These are phyloP conservation scores for Leccinum broughii DNA, from an alignment of 768 basidiomycete species.

Conservation along the genomic window DNA sequence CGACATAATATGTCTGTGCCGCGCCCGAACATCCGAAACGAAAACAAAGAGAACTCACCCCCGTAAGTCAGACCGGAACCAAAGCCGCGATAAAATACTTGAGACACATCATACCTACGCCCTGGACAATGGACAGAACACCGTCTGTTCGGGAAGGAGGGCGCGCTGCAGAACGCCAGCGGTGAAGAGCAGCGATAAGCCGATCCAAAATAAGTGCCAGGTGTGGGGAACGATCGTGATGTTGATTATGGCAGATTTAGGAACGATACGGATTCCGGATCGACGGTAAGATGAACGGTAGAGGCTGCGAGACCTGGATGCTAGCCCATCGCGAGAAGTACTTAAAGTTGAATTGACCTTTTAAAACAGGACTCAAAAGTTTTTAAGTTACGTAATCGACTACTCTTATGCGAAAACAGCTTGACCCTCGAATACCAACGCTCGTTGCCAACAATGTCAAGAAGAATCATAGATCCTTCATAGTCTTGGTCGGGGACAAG, in stretches of 20 bases:
- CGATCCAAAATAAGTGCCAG: too few species aligned
- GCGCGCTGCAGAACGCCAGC: too few species aligned
- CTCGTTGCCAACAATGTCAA: constrained; percentile 94
- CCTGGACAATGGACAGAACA: constrained; percentile 59
- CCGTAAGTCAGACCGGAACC: not conserved
- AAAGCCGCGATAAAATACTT: constrained; percentile 26
- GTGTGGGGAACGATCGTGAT: too few species aligned
- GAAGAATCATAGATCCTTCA: constrained; percentile 90
- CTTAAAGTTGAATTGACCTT: not conserved
- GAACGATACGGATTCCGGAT: too few species aligned
- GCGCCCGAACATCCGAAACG: not conserved
- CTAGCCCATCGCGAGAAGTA: too few species aligned
- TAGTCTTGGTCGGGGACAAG: constrained; percentile 94
- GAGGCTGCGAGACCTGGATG: too few species aligned
- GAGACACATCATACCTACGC: constrained; percentile 90
- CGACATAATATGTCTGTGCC: not conserved
- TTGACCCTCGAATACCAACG: constrained; percentile 90
- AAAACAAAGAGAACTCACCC: not conserved
- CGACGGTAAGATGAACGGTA: too few species aligned
- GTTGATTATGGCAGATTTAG: too few species aligned
- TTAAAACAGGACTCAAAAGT: not conserved
- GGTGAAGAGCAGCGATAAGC: too few species aligned
- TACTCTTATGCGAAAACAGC: constrained; percentile 73
- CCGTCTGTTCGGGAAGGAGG: too few species aligned
- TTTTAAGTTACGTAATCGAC: not conserved